Evolutionary conservation across 345 rosid genomes (phyloP).

Genomic region (Moringa oleifera): DNA sequence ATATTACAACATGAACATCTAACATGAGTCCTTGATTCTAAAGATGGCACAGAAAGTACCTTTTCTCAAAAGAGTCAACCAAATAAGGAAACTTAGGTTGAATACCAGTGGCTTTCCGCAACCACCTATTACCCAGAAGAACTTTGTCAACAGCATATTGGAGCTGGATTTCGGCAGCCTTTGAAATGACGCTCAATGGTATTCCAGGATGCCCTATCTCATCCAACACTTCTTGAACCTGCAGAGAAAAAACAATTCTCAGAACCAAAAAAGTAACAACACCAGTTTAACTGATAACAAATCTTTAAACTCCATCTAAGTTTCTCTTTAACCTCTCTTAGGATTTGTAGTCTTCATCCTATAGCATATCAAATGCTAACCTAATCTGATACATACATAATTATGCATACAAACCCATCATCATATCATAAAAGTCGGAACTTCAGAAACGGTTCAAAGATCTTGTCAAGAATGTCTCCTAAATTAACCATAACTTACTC

Average conservation of each 20-base stretch:
- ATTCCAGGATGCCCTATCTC: conserved; percentile 82
- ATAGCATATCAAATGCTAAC: too few relatives aligned
- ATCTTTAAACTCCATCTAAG: not conserved
- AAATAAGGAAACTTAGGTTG: conserved; percentile 89
- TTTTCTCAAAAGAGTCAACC: conserved; percentile 89
- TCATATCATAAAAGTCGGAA: not conserved
- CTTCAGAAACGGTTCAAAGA: not conserved
- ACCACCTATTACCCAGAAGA: conserved; percentile 86
- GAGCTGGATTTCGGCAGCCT: conserved; percentile 93
- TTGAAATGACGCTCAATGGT: conserved; percentile 84
- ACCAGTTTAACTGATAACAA: too few relatives aligned
- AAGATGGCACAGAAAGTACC: conserved; percentile 34
- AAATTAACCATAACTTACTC: too few relatives aligned
- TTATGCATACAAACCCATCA: not conserved
- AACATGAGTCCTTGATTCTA: not conserved
- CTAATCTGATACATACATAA: too few relatives aligned
- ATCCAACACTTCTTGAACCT: conserved; percentile 95
- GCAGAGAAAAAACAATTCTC: conserved; percentile 7
- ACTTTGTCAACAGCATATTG: conserved; percentile 73
- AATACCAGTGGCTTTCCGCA: conserved; percentile 88
- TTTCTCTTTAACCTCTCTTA: not conserved
- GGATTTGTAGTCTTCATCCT: too few relatives aligned
- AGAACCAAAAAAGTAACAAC: not conserved
- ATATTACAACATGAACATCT: not conserved
- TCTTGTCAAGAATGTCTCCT: not conserved